These are phyloP conservation scores for Dalechampia spathulata DNA, from an alignment of 441 rosid genomes.

Conservation along the genomic window DNA sequence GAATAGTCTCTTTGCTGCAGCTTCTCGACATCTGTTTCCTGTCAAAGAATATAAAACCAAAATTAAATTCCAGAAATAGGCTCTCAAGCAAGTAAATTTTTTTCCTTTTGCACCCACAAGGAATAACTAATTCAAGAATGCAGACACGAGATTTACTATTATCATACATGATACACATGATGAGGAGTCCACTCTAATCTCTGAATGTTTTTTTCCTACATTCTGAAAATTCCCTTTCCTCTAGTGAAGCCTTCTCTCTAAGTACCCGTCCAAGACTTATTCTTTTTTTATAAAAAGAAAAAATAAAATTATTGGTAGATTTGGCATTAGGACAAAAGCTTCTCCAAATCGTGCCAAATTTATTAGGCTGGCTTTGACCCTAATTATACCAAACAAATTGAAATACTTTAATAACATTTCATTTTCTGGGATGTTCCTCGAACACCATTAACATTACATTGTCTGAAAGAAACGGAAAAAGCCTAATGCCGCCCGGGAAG, in stretches of 20 bases:
- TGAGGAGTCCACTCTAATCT: neutral
- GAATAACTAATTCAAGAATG: neutral
- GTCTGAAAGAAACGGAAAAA: too few relatives aligned
- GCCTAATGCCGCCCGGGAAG: too few relatives aligned
- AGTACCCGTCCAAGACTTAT: neutral
- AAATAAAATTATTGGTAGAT: neutral
- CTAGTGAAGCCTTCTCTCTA: neutral
- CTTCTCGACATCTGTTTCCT: conserved; percentile 93
- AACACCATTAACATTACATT: neutral
- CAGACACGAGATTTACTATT: neutral
- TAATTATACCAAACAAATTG: neutral
- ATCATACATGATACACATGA: neutral
- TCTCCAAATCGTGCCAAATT: neutral
- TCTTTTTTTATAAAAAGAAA: too few relatives aligned
- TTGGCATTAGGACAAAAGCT: neutral
- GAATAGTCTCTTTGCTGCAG: conserved; percentile 82
- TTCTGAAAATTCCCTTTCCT: neutral
- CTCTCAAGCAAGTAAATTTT: neutral
- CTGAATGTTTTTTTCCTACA: neutral
- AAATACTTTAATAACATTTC: neutral
- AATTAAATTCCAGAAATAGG: conserved; percentile 5
- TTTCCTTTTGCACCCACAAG: neutral
- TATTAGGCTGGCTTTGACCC: neutral
- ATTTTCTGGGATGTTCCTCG: neutral
- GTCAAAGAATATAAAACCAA: conserved; percentile 18